Evolutionary conservation across 352 stramenopile species (phyloP), one percentile per base, ranked within the genome.

Genomic region (Pythium dissotocum): DNA sequence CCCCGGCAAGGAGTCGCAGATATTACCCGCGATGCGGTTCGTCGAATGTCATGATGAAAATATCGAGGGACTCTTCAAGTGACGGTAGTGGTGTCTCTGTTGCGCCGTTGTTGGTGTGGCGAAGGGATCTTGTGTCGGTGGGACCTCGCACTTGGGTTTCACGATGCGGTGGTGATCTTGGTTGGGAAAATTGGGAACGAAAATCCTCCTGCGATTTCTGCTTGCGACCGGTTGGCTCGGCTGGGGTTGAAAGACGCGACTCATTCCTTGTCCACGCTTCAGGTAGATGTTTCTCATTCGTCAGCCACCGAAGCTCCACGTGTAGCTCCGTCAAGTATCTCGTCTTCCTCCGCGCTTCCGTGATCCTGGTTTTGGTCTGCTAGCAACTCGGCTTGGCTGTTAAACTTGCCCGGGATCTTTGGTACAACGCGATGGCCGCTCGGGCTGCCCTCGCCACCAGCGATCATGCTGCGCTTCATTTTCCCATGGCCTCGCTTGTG

Each of bases 11-110:
- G 28, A 30, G 28, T 4, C 28, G 28, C 28, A 30, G 28, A 30
- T 4, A 30, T 30, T 30, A 30, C 28, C 28, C 28, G 28, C 28
- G 28, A 53, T 28, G 4, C n/a, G 24, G 7, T 16, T 24, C 30
- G 26, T 30, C 26, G 28, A 66, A 54, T 24, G 57, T 33, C 21
- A 32, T 14, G 61, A 89, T 86, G 58, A 89, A 65, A 69, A 87
- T 87, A 70, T 89, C 81, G 44, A 89, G 71, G 44, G 81, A 87
- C 67, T 89, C 81, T 64, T 78, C 85, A 46, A 89, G 71, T 30
- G 77, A 86, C 30, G 81, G 81, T 26, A 44, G 18, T 6, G 38
- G 38, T 44, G 10, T 10, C 38, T 18, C 35, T 2, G 35, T 40
- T 40, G 8, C 8, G 35, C 7, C 12, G 12, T 13, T 13, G 12